phyloP scores from a whole-genome alignment of 2,329 filamentous ascomycete species.

The Mycosphaerelloides madeirae region DNA sequence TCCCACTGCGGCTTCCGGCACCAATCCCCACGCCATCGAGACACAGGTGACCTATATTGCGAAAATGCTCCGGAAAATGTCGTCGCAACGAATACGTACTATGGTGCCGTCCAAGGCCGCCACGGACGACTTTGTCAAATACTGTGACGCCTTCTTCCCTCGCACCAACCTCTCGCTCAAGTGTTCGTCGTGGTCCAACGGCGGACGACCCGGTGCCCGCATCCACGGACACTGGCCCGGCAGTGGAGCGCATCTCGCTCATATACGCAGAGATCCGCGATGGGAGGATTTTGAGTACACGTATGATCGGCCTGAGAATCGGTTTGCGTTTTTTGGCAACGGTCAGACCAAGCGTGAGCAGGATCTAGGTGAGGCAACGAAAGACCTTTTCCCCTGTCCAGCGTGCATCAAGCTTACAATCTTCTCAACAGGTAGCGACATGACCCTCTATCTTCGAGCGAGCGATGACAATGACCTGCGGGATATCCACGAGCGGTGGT shows the following conservation, averaged over 20 bases:
- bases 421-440: conserved; percentile 45
- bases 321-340: conserved; percentile 63
- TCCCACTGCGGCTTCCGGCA: conserved; percentile 17
- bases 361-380: conserved; percentile 27
- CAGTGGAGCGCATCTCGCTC: conserved; percentile 57
- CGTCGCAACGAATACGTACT: conserved; percentile 60
- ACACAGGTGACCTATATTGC: conserved; percentile 62
- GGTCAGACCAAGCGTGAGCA: conserved; percentile 60
- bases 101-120: conserved; percentile 56
- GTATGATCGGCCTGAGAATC: conserved; percentile 42
- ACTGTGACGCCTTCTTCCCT: conserved; percentile 46
- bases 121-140: conserved; percentile 37
- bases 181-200: conserved; percentile 70
- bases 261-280: conserved; percentile 51
- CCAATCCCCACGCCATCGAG: conserved; percentile 54
- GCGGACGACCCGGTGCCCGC: conserved; percentile 56
- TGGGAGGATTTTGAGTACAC: conserved; percentile 59
- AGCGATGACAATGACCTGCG: conserved; percentile 56
- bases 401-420: no score
- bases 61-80: conserved; percentile 63
- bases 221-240: conserved; percentile 69
- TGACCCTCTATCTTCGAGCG: conserved; percentile 59
- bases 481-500: conserved; percentile 66
- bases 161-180: conserved; percentile 54
- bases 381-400: no score